phyloP scores from a whole-genome alignment of 495 filamentous ascomycete genomes.

The Hypoxylon intermedium region DNA sequence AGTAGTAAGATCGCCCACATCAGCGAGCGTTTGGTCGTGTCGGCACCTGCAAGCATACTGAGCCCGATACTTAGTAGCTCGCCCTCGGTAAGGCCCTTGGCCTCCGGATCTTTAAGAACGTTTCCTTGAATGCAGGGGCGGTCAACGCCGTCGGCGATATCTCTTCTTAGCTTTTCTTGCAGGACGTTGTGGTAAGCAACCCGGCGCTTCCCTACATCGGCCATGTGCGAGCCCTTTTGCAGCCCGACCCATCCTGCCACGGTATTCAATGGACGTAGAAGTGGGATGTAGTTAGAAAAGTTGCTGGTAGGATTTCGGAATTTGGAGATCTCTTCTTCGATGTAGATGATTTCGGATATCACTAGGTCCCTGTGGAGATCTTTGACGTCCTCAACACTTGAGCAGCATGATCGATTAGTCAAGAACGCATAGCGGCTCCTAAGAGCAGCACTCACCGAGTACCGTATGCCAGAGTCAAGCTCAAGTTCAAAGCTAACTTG shows the following conservation, averaged over 20 bases:
- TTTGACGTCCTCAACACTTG: slow-evolving; percentile 59
- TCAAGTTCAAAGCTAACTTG: slow-evolving; percentile 71
- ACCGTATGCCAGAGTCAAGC: slow-evolving; percentile 71
- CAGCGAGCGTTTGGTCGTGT: slow-evolving; percentile 31
- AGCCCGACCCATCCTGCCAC: slow-evolving; percentile 29
- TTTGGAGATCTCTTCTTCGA: slow-evolving; percentile 69
- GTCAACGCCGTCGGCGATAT: slow-evolving; percentile 67
- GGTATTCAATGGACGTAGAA: slow-evolving; percentile 63
- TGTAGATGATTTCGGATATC: slow-evolving; percentile 67
- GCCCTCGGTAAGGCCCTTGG: slow-evolving; percentile 59
- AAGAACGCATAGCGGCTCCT: neutral
- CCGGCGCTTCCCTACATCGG: slow-evolving; percentile 61
- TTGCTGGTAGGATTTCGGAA: slow-evolving; percentile 73
- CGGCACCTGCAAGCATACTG: slow-evolving; percentile 65
- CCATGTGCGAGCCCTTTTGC: slow-evolving; percentile 52
- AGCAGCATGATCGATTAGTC: neutral
- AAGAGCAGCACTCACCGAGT: slow-evolving; percentile 47
- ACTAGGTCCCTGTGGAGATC: slow-evolving; percentile 60
- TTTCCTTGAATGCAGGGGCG: slow-evolving; percentile 76
- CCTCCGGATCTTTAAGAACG: slow-evolving; percentile 69
- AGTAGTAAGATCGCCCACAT: slow-evolving; percentile 73
- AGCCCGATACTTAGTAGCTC: slow-evolving; percentile 77
- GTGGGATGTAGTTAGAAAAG: slow-evolving; percentile 73
- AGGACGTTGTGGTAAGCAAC: slow-evolving; percentile 65
- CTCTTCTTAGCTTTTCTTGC: slow-evolving; percentile 65